These are phyloP conservation scores for Acanthamoeba divionensis DNA, from an alignment of 208 protist species.

Conservation along the genomic window DNA sequence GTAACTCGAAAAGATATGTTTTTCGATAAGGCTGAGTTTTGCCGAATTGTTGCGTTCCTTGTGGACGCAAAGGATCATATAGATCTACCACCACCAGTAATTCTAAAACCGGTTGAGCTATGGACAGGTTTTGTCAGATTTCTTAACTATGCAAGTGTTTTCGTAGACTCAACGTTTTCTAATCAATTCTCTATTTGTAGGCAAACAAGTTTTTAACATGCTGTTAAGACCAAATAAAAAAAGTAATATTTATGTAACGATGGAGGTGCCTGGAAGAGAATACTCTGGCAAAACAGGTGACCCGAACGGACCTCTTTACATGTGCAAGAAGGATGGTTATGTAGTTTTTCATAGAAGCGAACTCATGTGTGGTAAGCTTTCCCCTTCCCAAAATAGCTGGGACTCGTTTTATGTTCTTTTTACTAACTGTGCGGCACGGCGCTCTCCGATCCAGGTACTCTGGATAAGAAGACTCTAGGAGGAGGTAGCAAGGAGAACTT, in stretches of 20 bases:
- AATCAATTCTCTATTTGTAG: too few species aligned
- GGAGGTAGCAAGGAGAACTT: conserved; percentile 91
- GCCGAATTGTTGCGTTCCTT: neutral
- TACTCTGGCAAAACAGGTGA: conserved; percentile 76
- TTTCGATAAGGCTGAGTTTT: conserved; percentile 36
- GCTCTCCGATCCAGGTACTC: conserved; percentile 56
- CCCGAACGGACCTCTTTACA: conserved; percentile 63
- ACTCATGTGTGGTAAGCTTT: conserved; percentile 93
- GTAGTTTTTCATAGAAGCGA: conserved; percentile 78
- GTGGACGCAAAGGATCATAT: neutral
- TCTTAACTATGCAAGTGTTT: neutral
- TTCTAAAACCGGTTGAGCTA: conserved; percentile 30
- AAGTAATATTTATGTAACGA: conserved; percentile 82
- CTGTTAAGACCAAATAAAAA: conserved; percentile 78
- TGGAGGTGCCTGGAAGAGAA: conserved; percentile 88
- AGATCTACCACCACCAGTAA: neutral
- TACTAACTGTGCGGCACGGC: neutral
- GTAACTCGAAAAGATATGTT: conserved; percentile 21
- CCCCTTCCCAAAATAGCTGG: too few species aligned
- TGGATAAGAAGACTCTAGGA: conserved; percentile 96
- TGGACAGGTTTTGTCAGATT: conserved; percentile 5
- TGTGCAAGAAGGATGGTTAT: conserved; percentile 88
- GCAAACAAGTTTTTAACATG: conserved; percentile 97
- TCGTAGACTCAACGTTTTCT: too few species aligned
- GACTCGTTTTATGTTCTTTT: neutral